A percentile compares a stretch with the other conserved stretches of the same genome.
Conservation (phyloP, 2,329 filamentous ascomycete genomes). For the Penicillium sp. region DNA sequence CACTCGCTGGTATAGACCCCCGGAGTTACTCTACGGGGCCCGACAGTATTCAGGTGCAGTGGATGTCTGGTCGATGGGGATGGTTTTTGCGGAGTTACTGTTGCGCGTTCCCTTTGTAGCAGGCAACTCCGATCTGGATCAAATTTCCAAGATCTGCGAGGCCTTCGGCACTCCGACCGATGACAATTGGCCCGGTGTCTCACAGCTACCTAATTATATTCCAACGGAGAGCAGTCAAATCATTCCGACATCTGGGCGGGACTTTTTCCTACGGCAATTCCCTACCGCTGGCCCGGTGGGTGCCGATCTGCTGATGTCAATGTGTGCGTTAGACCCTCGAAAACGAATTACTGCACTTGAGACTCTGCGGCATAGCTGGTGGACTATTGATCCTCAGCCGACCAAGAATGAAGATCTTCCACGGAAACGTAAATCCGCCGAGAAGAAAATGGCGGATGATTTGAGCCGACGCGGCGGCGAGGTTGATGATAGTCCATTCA, state of each 20-base stretch:
- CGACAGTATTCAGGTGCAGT: slow-evolving; percentile 88
- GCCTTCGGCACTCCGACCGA: slow-evolving; percentile 89
- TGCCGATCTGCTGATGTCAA: slow-evolving; percentile 84
- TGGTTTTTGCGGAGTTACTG: slow-evolving; percentile 90
- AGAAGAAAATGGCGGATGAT: slow-evolving; percentile 79
- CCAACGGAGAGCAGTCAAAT: slow-evolving; percentile 62
- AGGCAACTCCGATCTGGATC: slow-evolving; percentile 82
- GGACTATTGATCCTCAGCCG: slow-evolving; percentile 80
- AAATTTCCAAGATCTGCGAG: slow-evolving; percentile 81
- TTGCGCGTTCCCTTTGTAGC: slow-evolving; percentile 81
- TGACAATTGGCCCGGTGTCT: slow-evolving; percentile 93
- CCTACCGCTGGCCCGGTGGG: slow-evolving; percentile 79
- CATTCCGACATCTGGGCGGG: slow-evolving; percentile 64
- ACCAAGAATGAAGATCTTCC: slow-evolving; percentile 83
- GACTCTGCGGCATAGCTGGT: slow-evolving; percentile 83
- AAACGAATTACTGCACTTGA: slow-evolving; percentile 77
- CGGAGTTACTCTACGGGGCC: slow-evolving; percentile 89
- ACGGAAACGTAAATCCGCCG: slow-evolving; percentile 64
- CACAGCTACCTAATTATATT: slow-evolving; percentile 78
- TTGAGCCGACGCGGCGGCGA: slow-evolving; percentile 76
- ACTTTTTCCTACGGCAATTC: slow-evolving; percentile 77
- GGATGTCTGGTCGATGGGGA: slow-evolving; percentile 91
- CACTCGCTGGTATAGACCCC: slow-evolving; percentile 94
- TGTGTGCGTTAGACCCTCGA: slow-evolving; percentile 83
- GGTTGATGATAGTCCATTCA: slow-evolving; percentile 65